Conservation (phyloP, 169 alveolate species). For the Plasmodium ovale region DNA sequence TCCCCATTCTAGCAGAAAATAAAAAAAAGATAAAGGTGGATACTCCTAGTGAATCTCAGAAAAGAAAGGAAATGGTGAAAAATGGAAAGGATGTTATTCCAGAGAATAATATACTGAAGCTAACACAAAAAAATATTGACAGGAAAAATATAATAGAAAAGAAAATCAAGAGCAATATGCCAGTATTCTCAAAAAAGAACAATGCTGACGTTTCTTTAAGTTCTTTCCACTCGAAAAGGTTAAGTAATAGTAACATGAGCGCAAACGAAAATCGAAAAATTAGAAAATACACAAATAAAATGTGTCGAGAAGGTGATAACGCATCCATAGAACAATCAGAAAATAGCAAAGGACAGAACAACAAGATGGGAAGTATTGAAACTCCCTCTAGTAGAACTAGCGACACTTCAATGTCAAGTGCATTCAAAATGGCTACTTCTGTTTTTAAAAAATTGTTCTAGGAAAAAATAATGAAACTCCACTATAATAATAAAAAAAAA, state of each 20-base stretch:
- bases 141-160: constrained; percentile 51
- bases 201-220: constrained; percentile 36
- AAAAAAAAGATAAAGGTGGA: constrained; percentile 16
- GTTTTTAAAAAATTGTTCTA: constrained; percentile 76
- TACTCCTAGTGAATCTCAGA: constrained; percentile 3
- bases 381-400: constrained; percentile 72
- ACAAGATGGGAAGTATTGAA: constrained; percentile 38
- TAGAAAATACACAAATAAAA: constrained; percentile 51
- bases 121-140: constrained; percentile 64
- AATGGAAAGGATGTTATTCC: constrained; percentile 8
- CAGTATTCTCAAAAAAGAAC: constrained; percentile 29
- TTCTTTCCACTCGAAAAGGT: constrained; percentile 52
- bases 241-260: constrained; percentile 61
- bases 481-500: too few species aligned
- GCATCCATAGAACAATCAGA: constrained; percentile 50
- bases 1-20: constrained; percentile 9
- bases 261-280: constrained; percentile 67
- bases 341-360: constrained; percentile 29
- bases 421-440: constrained; percentile 75
- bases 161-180: constrained; percentile 10
- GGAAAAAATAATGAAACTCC: too few species aligned
- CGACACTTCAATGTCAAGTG: constrained; percentile 73
- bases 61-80: constrained; percentile 17
- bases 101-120: constrained; percentile 34
- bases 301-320: constrained; percentile 44